These are phyloP conservation scores for Leishmania mexicana DNA, from an alignment of 208 protist species.

Conservation along the genomic window DNA sequence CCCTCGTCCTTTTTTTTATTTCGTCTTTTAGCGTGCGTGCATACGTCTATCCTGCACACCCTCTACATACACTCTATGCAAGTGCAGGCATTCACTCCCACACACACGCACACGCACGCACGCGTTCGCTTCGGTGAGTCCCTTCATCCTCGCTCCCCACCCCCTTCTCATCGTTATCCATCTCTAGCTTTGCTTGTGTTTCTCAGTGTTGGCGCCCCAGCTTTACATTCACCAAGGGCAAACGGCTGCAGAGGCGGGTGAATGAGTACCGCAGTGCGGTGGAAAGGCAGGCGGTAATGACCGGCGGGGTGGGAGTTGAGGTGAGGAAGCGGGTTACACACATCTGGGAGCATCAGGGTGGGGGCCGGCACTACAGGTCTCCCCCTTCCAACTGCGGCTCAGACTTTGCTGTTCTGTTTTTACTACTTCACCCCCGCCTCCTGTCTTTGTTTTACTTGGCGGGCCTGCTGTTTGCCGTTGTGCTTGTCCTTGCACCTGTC, in stretches of 20 bases:
- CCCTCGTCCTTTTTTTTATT: constrained; percentile 7
- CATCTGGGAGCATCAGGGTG: background rate
- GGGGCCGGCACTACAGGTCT: too few relatives aligned
- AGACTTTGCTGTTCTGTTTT: background rate
- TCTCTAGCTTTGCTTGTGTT: background rate
- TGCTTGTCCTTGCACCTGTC: background rate
- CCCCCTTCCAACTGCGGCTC: background rate
- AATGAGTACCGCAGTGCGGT: background rate
- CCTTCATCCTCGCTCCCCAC: background rate
- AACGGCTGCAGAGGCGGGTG: background rate
- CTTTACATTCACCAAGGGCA: background rate
- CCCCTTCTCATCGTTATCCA: background rate
- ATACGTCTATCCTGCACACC: background rate
- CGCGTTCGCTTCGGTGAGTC: background rate
- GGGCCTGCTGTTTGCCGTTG: background rate
- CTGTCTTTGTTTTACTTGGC: background rate
- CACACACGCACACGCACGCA: background rate
- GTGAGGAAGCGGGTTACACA: background rate
- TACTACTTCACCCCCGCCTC: background rate
- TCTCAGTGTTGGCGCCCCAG: background rate
- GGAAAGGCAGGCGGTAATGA: background rate
- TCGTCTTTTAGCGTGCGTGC: background rate
- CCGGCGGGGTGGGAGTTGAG: background rate
- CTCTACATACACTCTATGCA: background rate
- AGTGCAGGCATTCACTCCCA: background rate